Evolutionary conservation across 2,329 filamentous ascomycete species (phyloP), one percentile per base, ranked within the genome.

Genomic region (Pseudovirgaria hyperparasitica): DNA sequence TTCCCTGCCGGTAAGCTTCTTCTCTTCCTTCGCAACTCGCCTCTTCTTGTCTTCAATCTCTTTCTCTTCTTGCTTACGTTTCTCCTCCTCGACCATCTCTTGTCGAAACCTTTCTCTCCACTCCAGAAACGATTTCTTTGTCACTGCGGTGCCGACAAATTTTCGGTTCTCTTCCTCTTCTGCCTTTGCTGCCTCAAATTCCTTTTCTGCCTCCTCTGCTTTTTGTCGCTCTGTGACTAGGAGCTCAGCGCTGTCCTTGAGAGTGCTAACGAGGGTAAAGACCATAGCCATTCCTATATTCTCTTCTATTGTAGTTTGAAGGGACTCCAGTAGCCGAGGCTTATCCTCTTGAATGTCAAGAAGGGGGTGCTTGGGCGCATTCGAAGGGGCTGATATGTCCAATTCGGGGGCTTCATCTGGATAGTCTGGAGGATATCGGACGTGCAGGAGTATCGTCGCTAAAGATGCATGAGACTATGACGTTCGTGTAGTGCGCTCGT

Each of bases 231-330:
- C 74, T 10, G 67, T 57, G 39, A 96, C 74, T 32, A 98, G 68
- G 41, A 76, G 67, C 60, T 98, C 90, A n/a, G 86, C 87, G 27
- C 71, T 67, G 32, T 98, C 90, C 51, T 94, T 96, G 33, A 98
- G 60, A 0, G 79, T 73, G 9, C 80, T 82, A 28, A 92, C 79
- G 14, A 98, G 62, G 0, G 87, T 84, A 57, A 96, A 98, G 2
- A 98, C 63, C 90, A 98, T 98, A 29, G 85, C 82, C 78, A 96
- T 96, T 36, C 90, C 90, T 33, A 96, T 59, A 41, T 86, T 96
- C 54, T 98, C 90, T 50, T 90, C 76, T 19, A 94, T 79, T 1
- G 77, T 81, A 10, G 78, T 73, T 20, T 72, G 55, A 9, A 96
- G 63, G 2, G 70, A 68, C 26, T 74, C 64, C 10, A 96, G 69